Percentiles rank a stretch among this genome's conserved stretches.
phyloP scores from a whole-genome alignment of 2,329 filamentous ascomycete species.

The Arthrobotrys sphaeroides region DNA sequence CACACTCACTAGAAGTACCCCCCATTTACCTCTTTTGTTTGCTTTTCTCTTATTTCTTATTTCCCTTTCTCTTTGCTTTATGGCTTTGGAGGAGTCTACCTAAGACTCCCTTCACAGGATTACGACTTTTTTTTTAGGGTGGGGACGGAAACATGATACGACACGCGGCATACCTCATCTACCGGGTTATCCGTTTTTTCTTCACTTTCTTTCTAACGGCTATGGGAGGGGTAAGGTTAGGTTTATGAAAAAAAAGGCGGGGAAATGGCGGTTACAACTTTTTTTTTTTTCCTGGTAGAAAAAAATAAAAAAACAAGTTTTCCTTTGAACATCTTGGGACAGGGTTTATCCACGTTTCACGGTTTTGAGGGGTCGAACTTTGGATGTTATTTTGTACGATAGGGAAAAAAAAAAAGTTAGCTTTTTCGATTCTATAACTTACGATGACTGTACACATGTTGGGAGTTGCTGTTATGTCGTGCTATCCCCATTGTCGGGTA shows the following conservation, averaged over 20 bases:
- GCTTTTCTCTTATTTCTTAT: slow-evolving; percentile 9
- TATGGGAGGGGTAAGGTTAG: slow-evolving; percentile 10
- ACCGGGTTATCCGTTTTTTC: not conserved
- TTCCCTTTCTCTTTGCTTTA: slow-evolving; percentile 10
- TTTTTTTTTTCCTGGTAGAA: not conserved
- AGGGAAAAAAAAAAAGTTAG: not conserved
- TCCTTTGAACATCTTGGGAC: not conserved
- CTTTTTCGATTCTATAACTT: too few relatives aligned
- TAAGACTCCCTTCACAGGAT: slow-evolving; percentile 4
- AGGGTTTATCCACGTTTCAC: slow-evolving; percentile 29
- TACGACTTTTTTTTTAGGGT: slow-evolving; percentile 30
- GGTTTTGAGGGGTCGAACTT: not conserved
- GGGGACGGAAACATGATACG: slow-evolving; percentile 39
- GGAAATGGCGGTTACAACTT: not conserved
- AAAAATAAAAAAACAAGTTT: not conserved
- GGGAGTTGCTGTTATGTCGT: too few relatives aligned
- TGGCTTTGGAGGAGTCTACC: slow-evolving; percentile 9
- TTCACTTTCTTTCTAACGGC: not conserved
- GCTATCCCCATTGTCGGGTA: too few relatives aligned
- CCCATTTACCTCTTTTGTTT: slow-evolving; percentile 18
- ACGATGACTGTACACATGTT: not conserved
- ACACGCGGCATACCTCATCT: slow-evolving; percentile 16
- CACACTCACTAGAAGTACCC: slow-evolving; percentile 29
- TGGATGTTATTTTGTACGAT: not conserved
- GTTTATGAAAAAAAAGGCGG: not conserved